Evolutionary conservation across 768 basidiomycete species (phyloP), one percentile per base, ranked within the genome.

Genomic region (Pluteus cervinus): DNA sequence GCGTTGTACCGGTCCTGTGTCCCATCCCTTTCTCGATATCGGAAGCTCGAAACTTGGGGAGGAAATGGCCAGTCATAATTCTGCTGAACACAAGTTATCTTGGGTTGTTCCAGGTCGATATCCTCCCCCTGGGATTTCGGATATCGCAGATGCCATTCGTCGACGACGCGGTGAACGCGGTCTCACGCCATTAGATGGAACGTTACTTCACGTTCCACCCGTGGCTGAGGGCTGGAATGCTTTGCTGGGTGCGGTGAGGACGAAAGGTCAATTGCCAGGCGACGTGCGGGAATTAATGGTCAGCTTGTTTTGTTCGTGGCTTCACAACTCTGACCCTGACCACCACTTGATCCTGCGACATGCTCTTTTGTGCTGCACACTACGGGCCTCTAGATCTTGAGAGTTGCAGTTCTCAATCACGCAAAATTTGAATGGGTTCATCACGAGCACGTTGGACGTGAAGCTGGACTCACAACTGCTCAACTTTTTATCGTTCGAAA

Each of bases 401-500:
- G 74, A 4, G 66, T 75, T 11, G 73, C 71, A 23, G 74, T 69
- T 2, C 51, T 70, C 17, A 76, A 74, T 43, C 47, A 58, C 16
- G 73, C 73, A 17, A 60, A 63, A 4, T 76, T 68, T 36, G 73
- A 75, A 50, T 76, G 76, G 76, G 71, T 71, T 7, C 71, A 75
- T 14, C 76, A 79, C 40, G 74, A 74, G 37, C 61, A 51, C 20
- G 61, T 76, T 15, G 81, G 66, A 1, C 58, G 71, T 3, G 54
- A 59, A 9, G 64, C 64, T 31, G 79, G 79, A 2, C 53, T 82
- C 7, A 69, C 66, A 0, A 66, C 67, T 0, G 61, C 65, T 0
- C 79, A 83, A 46, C 65, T 81, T 3, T 70, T 69, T 45, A 50
- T 68, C 30, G 68, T 79, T 30, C 69, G 80, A 18, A 74, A 79